These are phyloP conservation scores for Sinapis alba DNA, from an alignment of 441 rosid species.

Conservation along the genomic window DNA sequence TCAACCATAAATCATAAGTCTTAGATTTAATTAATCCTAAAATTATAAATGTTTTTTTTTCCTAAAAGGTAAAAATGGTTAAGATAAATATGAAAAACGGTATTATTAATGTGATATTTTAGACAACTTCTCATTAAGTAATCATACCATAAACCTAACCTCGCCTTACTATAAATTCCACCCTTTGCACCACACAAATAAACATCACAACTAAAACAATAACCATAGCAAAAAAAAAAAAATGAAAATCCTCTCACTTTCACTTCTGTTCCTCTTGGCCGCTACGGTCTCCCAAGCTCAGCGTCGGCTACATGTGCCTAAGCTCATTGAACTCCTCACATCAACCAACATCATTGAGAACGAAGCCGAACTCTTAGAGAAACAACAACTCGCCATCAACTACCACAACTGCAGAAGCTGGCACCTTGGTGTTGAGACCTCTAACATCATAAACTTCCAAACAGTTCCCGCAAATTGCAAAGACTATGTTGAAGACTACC, in stretches of 20 bases:
- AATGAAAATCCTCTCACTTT: slow-evolving; percentile 33
- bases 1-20: too few relatives aligned
- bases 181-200: background rate
- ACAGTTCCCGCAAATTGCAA: slow-evolving; percentile 53
- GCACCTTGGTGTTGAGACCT: slow-evolving; percentile 13
- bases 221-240: background rate
- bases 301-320: slow-evolving; percentile 2
- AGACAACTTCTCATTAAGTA: too few relatives aligned
- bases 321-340: slow-evolving; percentile 25
- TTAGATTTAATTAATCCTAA: too few relatives aligned
- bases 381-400: slow-evolving; percentile 22
- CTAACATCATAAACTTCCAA: slow-evolving; percentile 29
- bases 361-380: slow-evolving; percentile 18
- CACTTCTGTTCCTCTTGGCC: slow-evolving; percentile 37
- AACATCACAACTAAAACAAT: slow-evolving; percentile 28
- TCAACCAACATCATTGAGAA: background rate
- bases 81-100: too few relatives aligned
- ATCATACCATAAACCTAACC: slow-evolving; percentile 5
- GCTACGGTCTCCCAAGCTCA: slow-evolving; percentile 17
- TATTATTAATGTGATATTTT: too few relatives aligned
- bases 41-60: too few relatives aligned
- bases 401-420: slow-evolving; percentile 42
- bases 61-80: too few relatives aligned
- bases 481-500: slow-evolving; percentile 60
- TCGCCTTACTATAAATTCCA: slow-evolving; percentile 21